These are phyloP conservation scores for Tricholoma terreum DNA, from an alignment of 768 basidiomycete genomes.

Conservation along the genomic window DNA sequence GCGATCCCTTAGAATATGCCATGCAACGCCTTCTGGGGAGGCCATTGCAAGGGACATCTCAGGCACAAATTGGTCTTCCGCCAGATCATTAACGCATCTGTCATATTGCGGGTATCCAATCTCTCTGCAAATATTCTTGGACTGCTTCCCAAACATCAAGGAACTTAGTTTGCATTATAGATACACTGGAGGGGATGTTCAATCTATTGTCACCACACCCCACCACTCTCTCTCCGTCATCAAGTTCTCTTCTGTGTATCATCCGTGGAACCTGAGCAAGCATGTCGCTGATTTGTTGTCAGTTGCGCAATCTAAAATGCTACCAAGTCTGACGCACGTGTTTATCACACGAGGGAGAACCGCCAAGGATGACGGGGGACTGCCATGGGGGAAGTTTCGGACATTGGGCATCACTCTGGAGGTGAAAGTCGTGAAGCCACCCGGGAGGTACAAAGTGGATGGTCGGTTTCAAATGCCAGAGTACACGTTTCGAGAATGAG, in stretches of 20 bases:
- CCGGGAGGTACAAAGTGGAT: background rate
- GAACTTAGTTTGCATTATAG: too few relatives aligned
- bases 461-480: background rate
- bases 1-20: background rate
- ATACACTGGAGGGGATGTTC: too few relatives aligned
- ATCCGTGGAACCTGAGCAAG: background rate
- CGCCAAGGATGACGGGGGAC: background rate
- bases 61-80: background rate
- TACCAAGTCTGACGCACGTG: background rate
- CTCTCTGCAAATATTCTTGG: too few relatives aligned
- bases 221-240: too few relatives aligned
- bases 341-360: background rate
- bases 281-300: background rate
- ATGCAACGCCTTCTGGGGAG: background rate
- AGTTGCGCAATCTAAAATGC: background rate
- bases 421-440: background rate
- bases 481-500: too few relatives aligned
- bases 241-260: background rate
- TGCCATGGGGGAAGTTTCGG: background rate
- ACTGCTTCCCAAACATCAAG: too few relatives aligned
- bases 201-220: too few relatives aligned
- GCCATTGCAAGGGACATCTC: background rate
- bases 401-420: background rate
- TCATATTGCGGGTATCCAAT: too few relatives aligned
- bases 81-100: background rate